Evolutionary conservation across 352 stramenopile species (phyloP).

Genomic region (Discostella stelligera): DNA sequence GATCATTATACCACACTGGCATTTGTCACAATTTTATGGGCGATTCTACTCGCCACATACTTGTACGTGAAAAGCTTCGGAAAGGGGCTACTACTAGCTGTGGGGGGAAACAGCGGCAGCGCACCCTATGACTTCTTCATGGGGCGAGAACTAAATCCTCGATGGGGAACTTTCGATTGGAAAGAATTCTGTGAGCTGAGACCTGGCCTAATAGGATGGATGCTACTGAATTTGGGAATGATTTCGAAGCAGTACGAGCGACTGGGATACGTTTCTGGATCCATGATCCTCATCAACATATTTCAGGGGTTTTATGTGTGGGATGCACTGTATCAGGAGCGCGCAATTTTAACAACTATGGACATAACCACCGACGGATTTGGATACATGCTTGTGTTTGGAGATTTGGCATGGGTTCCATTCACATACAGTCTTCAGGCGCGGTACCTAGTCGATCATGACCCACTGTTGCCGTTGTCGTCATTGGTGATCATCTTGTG

Average conservation of each 20-base stretch:
- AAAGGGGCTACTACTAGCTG: constrained; percentile 74
- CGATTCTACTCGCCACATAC: constrained; percentile 72
- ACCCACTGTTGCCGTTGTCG: constrained; percentile 70
- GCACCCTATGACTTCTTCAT: constrained; percentile 91
- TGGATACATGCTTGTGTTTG: constrained; percentile 91
- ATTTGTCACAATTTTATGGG: constrained; percentile 76
- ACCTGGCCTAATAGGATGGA: constrained; percentile 86
- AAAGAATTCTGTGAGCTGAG: constrained; percentile 91
- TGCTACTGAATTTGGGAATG: constrained; percentile 82
- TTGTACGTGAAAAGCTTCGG: constrained; percentile 83
- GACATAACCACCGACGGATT: constrained; percentile 93
- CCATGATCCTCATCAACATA: constrained; percentile 85
- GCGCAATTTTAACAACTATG: constrained; percentile 90
- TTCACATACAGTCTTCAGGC: constrained; percentile 89
- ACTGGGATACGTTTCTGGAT: constrained; percentile 72
- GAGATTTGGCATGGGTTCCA: constrained; percentile 89
- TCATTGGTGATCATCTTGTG: constrained; percentile 65
- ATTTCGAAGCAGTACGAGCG: constrained; percentile 78
- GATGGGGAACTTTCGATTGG: constrained; percentile 81
- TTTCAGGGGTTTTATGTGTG: constrained; percentile 90
- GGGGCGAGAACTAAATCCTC: constrained; percentile 88
- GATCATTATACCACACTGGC: constrained; percentile 74
- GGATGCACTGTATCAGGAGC: constrained; percentile 88
- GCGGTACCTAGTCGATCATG: constrained; percentile 82
- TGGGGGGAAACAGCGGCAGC: constrained; percentile 82